Evolutionary conservation across 2,329 filamentous ascomycete genomes (phyloP).

Genomic region (Lasiodiplodia hormozganensis): DNA sequence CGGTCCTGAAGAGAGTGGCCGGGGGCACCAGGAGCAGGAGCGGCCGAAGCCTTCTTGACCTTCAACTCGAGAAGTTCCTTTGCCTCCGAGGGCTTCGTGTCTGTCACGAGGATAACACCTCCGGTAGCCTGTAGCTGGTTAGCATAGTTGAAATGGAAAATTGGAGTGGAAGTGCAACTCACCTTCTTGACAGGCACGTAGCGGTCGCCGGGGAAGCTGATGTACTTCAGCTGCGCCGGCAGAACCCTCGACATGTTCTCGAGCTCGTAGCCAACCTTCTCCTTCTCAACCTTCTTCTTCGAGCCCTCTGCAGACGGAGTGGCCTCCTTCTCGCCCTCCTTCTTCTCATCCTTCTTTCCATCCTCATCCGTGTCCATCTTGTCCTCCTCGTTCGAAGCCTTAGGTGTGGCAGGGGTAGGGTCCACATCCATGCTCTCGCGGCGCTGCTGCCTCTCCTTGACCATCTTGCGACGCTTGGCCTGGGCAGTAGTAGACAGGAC

Average conservation of each 20-base stretch:
- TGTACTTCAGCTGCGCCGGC: constrained; percentile 91
- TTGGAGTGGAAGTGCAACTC: constrained; percentile 30
- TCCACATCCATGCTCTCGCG: constrained; percentile 97
- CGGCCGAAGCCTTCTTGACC: constrained; percentile 74
- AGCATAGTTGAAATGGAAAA: constrained; percentile 40
- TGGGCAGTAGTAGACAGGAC: constrained; percentile 96
- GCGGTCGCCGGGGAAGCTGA: constrained; percentile 87
- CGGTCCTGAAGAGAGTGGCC: constrained; percentile 42
- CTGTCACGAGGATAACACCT: constrained; percentile 88
- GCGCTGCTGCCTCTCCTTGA: constrained; percentile 88
- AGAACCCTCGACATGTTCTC: constrained; percentile 97
- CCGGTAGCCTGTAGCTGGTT: constrained; percentile 76
- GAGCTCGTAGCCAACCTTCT: constrained; percentile 95
- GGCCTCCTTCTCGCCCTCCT: constrained; percentile 64
- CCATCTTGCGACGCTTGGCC: constrained; percentile 91
- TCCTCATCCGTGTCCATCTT: constrained; percentile 80
- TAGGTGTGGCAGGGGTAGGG: constrained; percentile 75
- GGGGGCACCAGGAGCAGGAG: constrained; percentile 52
- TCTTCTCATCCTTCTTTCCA: constrained; percentile 49
- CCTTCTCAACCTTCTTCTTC: constrained; percentile 93
- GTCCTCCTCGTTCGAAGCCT: constrained; percentile 68
- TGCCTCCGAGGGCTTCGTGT: constrained; percentile 78
- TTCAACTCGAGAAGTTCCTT: constrained; percentile 90
- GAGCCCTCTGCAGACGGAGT: constrained; percentile 60
- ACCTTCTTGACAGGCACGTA: constrained; percentile 96